Conservation (phyloP, 805 yeast species). For the Diddensiella transvaalensis region DNA sequence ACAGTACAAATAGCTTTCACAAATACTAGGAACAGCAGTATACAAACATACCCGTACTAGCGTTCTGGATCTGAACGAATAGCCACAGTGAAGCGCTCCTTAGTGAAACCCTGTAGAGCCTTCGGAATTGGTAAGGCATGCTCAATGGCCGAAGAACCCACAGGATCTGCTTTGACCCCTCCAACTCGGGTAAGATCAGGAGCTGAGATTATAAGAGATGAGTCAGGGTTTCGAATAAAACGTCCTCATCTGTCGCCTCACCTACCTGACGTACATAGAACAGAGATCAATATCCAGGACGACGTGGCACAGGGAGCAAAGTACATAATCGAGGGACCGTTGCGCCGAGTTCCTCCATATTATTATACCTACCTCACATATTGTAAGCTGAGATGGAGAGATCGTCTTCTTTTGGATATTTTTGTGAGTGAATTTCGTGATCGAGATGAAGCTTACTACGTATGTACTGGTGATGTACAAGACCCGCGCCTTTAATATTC, state of each 20-base stretch:
- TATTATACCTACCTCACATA: slow-evolving; percentile 85
- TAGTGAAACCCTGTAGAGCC: too few relatives aligned
- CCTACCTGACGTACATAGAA: not conserved
- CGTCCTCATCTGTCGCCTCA: not conserved
- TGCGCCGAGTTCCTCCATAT: slow-evolving; percentile 79
- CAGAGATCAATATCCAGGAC: slow-evolving; percentile 24
- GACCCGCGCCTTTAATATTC: slow-evolving; percentile 3
- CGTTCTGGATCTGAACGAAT: too few relatives aligned
- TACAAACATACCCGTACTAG: too few relatives aligned
- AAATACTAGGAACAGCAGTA: too few relatives aligned
- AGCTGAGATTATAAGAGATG: slow-evolving; percentile 4
- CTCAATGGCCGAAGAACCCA: not conserved
- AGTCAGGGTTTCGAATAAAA: slow-evolving; percentile 12
- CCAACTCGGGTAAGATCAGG: not conserved
- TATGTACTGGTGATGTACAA: slow-evolving; percentile 15
- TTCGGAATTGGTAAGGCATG: not conserved
- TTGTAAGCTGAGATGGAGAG: slow-evolving; percentile 91
- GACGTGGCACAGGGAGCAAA: slow-evolving; percentile 34
- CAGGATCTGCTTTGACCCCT: not conserved
- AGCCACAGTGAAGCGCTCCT: too few relatives aligned
- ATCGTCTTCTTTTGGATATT: slow-evolving; percentile 71
- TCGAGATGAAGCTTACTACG: slow-evolving; percentile 63
- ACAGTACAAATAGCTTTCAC: too few relatives aligned
- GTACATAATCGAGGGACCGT: slow-evolving; percentile 39
- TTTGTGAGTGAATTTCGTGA: slow-evolving; percentile 85